Evolutionary conservation across 164 flowering plant genomes (phyloP).

Genomic region (Magnolia changhungtana): DNA sequence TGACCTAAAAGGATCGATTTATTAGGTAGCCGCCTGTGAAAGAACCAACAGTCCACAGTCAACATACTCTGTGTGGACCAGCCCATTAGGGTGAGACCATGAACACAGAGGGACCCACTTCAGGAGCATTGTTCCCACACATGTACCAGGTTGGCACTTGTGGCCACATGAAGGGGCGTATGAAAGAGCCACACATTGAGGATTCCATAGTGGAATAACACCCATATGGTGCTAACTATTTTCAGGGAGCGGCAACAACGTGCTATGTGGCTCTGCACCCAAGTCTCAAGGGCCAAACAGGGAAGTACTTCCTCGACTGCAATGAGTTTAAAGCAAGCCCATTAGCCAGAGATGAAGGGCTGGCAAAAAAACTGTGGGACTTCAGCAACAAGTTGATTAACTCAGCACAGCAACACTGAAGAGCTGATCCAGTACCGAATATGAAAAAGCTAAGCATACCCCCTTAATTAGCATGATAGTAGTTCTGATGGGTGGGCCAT

Average conservation of each 20-base stretch:
- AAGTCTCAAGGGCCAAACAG: conserved; percentile 59
- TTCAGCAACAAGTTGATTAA: conserved; percentile 66
- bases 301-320: conserved; percentile 82
- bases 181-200: too few species aligned
- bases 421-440: not conserved
- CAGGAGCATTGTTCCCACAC: too few species aligned
- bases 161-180: too few species aligned
- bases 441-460: too few species aligned
- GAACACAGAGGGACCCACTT: too few species aligned
- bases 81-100: too few species aligned
- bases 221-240: not conserved
- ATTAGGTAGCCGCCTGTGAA: too few species aligned
- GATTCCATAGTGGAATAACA: not conserved
- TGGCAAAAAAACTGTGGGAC: conserved; percentile 85
- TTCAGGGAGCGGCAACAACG: conserved; percentile 93
- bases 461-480: not conserved
- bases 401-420: conserved; percentile 17
- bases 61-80: too few species aligned
- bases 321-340: conserved; percentile 57
- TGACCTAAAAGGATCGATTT: too few species aligned
- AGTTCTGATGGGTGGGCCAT: not conserved
- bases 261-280: conserved; percentile 91
- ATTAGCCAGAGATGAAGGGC: conserved; percentile 41
- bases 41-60: too few species aligned
- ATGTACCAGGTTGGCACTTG: too few species aligned